Conservation (phyloP, 2,329 filamentous ascomycete species). For the Thelonectria olida region DNA sequence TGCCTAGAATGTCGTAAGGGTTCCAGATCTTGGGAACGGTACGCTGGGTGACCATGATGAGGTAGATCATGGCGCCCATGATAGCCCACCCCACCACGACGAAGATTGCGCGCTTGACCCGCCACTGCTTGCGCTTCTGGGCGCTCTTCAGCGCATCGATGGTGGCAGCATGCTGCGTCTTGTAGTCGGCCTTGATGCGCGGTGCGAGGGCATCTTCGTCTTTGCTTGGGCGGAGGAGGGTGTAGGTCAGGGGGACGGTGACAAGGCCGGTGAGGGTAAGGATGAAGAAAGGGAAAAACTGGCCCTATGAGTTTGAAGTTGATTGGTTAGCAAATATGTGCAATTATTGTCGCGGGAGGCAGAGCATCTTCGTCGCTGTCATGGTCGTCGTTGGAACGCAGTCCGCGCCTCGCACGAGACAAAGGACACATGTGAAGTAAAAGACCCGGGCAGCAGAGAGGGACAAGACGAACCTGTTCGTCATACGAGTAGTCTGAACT, state of each 20-base stretch:
- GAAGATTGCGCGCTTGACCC: slow-evolving; percentile 82
- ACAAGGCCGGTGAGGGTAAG: slow-evolving; percentile 88
- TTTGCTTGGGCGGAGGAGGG: slow-evolving; percentile 80
- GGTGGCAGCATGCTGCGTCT: slow-evolving; percentile 82
- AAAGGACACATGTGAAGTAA: not conserved
- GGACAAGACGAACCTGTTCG: slow-evolving; percentile 72
- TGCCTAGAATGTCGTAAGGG: slow-evolving; percentile 91
- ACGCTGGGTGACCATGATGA: slow-evolving; percentile 82
- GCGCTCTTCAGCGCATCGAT: slow-evolving; percentile 84
- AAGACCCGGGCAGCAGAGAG: not conserved
- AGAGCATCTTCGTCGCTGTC: not conserved
- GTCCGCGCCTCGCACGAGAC: slow-evolving; percentile 3
- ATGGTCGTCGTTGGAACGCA: not conserved
- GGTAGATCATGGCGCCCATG: slow-evolving; percentile 91
- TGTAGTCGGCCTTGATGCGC: slow-evolving; percentile 83
- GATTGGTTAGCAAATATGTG: not conserved
- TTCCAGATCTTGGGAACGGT: slow-evolving; percentile 87
- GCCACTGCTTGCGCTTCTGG: slow-evolving; percentile 89
- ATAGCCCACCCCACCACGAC: slow-evolving; percentile 81
- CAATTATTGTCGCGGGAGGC: no score
- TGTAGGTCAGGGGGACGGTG: slow-evolving; percentile 90
- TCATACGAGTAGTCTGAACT: slow-evolving; percentile 98
- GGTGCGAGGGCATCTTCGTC: slow-evolving; percentile 82
- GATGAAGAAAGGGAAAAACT: slow-evolving; percentile 99
- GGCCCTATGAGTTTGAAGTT: slow-evolving; percentile 64